A percentile compares a stretch with the other conserved stretches of the same genome.
Conservation (phyloP, 345 rosid species). For the Eutrema japonicum region DNA sequence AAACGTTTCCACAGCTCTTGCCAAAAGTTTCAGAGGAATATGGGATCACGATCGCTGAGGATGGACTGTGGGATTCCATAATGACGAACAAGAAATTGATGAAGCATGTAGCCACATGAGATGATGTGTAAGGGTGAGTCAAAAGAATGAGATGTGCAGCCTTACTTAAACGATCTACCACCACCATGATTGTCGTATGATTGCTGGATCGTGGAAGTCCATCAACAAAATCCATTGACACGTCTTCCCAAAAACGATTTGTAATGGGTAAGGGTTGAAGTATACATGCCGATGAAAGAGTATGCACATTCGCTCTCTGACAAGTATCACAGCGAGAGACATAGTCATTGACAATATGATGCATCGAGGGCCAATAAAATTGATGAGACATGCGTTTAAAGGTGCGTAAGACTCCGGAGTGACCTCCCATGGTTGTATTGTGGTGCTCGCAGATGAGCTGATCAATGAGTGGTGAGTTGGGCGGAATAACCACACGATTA, state of each 20-base stretch:
- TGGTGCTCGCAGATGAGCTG: too few species aligned
- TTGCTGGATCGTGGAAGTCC: neutral
- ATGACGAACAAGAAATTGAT: neutral
- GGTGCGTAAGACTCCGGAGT: too few species aligned
- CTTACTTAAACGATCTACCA: neutral
- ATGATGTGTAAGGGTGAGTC: neutral
- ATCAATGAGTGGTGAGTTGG: too few species aligned
- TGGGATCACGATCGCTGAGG: neutral
- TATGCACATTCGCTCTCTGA: neutral
- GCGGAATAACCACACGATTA: too few species aligned
- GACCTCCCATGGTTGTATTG: too few species aligned
- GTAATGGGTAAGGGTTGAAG: neutral
- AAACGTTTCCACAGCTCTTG: neutral
- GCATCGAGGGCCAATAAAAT: neutral
- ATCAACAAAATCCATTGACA: neutral
- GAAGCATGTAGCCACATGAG: neutral
- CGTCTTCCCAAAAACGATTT: neutral
- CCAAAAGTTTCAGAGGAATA: neutral
- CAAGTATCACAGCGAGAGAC: neutral
- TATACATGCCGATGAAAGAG: neutral
- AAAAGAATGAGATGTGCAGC: neutral
- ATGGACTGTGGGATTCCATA: neutral
- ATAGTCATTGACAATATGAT: neutral
- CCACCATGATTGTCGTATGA: neutral
- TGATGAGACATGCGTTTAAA: neutral